Conservation (phyloP, 805 yeast genomes). For the Metschnikowia dekortorum region DNA sequence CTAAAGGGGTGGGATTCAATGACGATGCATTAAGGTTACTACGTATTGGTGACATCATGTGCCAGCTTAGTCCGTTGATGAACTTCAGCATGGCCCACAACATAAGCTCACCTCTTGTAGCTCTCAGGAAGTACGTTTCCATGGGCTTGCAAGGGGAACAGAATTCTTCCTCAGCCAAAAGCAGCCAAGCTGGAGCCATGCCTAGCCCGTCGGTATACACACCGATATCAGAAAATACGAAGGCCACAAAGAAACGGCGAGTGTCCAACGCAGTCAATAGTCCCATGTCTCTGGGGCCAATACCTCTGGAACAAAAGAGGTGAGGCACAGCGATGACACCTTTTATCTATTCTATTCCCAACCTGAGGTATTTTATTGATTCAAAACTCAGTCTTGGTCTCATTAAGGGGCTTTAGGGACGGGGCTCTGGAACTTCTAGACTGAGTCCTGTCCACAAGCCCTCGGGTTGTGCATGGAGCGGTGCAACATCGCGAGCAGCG, state of each 20-base stretch:
- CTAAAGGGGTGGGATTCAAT: constrained; percentile 59
- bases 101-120: constrained; percentile 50
- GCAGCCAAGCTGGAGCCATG: neutral
- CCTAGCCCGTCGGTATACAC: constrained; percentile 12
- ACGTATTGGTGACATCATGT: constrained; percentile 77
- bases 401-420: too few species aligned
- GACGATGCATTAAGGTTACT: constrained; percentile 63
- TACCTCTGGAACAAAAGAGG: constrained; percentile 3
- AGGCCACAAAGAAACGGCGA: constrained; percentile 9
- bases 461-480: too few species aligned
- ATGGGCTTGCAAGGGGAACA: constrained; percentile 15
- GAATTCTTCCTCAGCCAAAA: neutral
- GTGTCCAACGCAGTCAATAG: constrained; percentile 10
- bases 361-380: too few species aligned
- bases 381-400: too few species aligned
- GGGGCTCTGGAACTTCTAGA: too few species aligned
- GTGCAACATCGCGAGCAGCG: neutral
- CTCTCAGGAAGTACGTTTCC: constrained; percentile 42
- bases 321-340: neutral
- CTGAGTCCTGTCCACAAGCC: too few species aligned
- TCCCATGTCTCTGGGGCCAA: constrained; percentile 8
- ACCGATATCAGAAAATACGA: constrained; percentile 7
- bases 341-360: neutral
- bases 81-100: constrained; percentile 46
- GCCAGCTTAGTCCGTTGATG: constrained; percentile 64